Evolutionary conservation across 2,329 filamentous ascomycete genomes (phyloP).

Genomic region (Colletotrichum acutatum): DNA sequence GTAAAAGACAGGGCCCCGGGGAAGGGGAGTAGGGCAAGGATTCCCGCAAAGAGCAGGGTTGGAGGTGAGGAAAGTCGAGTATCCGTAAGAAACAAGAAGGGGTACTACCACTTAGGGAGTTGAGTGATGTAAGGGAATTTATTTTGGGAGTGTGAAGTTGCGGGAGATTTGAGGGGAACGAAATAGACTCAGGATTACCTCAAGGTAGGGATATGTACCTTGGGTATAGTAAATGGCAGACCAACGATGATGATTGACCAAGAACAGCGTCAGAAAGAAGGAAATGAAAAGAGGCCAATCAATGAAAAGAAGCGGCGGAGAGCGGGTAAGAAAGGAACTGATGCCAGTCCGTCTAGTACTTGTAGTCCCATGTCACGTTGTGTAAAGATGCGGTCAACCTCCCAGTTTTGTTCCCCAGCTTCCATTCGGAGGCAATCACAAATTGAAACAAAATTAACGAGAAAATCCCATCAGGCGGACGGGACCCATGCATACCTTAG

Average conservation of each 20-base stretch:
- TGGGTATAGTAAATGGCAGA: background rate
- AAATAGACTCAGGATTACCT: background rate
- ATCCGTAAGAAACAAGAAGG: background rate
- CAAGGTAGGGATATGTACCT: background rate
- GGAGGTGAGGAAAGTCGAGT: background rate
- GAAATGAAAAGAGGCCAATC: background rate
- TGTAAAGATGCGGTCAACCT: background rate
- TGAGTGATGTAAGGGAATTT: background rate
- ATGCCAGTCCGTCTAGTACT: background rate
- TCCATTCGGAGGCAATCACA: background rate
- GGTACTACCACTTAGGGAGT: background rate
- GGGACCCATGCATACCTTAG: background rate
- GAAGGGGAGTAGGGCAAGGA: background rate
- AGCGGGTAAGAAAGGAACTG: background rate
- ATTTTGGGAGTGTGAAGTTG: background rate
- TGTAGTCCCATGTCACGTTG: background rate
- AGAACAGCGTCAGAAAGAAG: background rate
- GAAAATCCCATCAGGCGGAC: background rate
- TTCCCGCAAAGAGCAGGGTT: background rate
- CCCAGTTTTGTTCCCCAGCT: background rate
- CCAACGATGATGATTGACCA: background rate
- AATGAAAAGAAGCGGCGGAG: background rate
- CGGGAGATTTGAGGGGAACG: background rate
- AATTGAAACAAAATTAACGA: background rate
- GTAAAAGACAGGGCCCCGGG: background rate